A percentile compares a stretch with the other conserved stretches of the same genome.
These are phyloP conservation scores for Aspergillus thermomutatus DNA, from an alignment of 2,329 filamentous ascomycete species.

Conservation along the genomic window DNA sequence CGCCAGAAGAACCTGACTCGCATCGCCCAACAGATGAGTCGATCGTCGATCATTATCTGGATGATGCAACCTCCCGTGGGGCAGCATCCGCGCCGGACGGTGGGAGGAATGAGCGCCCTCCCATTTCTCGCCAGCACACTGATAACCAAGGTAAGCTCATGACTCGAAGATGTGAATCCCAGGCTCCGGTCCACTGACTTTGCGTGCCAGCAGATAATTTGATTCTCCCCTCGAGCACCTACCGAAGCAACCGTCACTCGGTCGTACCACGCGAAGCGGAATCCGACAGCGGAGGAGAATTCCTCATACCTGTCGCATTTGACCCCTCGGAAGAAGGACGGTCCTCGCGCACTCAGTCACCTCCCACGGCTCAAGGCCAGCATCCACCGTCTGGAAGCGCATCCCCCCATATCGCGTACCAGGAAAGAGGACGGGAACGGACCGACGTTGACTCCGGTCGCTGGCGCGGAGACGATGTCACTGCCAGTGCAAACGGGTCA, in stretches of 20 bases:
- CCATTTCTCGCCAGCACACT: conserved; percentile 20
- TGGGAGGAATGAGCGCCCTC: conserved; percentile 21
- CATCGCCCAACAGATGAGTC: conserved; percentile 56
- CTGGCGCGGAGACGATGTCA: conserved; percentile 26
- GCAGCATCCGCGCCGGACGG: conserved; percentile 21
- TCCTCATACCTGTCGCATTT: conserved; percentile 72
- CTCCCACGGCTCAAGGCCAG: conserved; percentile 18
- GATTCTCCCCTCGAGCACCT: conserved; percentile 70
- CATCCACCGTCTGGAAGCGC: conserved; percentile 45
- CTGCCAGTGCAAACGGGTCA: conserved; percentile 23
- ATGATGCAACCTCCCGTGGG: conserved; percentile 36
- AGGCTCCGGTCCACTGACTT: conserved; percentile 1
- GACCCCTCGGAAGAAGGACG: conserved; percentile 63
- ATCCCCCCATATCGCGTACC: conserved; percentile 88
- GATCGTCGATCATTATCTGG: conserved; percentile 61
- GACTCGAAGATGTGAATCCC: background rate
- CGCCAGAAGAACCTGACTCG: conserved; percentile 64
- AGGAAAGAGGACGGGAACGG: conserved; percentile 71
- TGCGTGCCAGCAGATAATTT: conserved; percentile 51
- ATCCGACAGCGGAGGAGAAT: conserved; percentile 61
- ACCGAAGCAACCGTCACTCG: conserved; percentile 74
- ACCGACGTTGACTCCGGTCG: conserved; percentile 45
- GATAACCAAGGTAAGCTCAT: conserved; percentile 29
- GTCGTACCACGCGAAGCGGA: conserved; percentile 57
- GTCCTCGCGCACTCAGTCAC: conserved; percentile 50